phyloP scores from a whole-genome alignment of 2,329 filamentous ascomycete species.

The Juglanconis sp. region DNA sequence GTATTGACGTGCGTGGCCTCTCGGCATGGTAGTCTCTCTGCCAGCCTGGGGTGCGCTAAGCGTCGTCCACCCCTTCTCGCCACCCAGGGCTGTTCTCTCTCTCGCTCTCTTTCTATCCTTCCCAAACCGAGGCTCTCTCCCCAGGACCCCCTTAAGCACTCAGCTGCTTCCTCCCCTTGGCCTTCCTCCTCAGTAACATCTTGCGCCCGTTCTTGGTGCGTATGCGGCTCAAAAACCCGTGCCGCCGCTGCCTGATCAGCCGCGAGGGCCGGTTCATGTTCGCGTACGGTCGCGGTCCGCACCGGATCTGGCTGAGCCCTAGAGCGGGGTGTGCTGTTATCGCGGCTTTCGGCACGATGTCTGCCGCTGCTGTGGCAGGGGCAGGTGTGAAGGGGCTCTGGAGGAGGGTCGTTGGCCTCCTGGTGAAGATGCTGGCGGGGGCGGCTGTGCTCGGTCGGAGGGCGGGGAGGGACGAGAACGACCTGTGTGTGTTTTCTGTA shows the following conservation, averaged over 20 bases:
- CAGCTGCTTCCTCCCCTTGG: slow-evolving; percentile 50
- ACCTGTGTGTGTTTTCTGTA: slow-evolving; percentile 18
- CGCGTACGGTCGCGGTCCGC: slow-evolving; percentile 48
- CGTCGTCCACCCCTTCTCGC: too few relatives aligned
- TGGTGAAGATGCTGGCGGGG: slow-evolving; percentile 27
- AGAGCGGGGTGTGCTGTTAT: slow-evolving; percentile 53
- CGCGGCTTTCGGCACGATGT: slow-evolving; percentile 43
- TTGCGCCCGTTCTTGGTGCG: slow-evolving; percentile 50
- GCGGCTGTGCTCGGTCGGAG: slow-evolving; percentile 44
- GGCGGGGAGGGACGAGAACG: slow-evolving; percentile 42
- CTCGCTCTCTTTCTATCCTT: neutral
- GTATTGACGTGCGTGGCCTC: too few relatives aligned
- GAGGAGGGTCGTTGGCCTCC: slow-evolving; percentile 20
- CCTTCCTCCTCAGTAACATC: slow-evolving; percentile 48
- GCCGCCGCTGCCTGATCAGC: slow-evolving; percentile 56
- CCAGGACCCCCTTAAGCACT: slow-evolving; percentile 25
- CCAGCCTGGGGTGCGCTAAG: too few relatives aligned
- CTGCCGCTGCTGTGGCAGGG: slow-evolving; percentile 27
- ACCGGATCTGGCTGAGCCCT: slow-evolving; percentile 50
- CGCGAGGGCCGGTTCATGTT: slow-evolving; percentile 54
- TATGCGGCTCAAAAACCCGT: slow-evolving; percentile 53
- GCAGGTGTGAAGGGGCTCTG: slow-evolving; percentile 12
- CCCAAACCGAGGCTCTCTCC: neutral
- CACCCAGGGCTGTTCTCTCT: neutral
- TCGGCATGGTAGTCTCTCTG: too few relatives aligned